Evolutionary conservation across 495 filamentous ascomycete genomes (phyloP), one percentile per base, ranked within the genome.

Genomic region (Talaromyces trachyspermus): DNA sequence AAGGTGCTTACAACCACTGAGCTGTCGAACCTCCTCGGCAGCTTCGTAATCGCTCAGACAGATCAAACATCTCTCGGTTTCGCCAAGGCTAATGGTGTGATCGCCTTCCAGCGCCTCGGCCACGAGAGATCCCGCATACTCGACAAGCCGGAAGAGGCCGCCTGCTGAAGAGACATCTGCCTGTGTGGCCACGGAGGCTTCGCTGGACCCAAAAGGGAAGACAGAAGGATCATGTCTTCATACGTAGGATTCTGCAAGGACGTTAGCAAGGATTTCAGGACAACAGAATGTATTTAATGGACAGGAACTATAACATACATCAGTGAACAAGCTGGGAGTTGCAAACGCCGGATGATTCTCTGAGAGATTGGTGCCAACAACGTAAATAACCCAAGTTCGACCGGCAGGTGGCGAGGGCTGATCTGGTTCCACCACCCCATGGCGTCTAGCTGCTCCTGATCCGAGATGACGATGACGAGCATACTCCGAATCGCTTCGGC

Each of bases 381-480:
- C 83, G 58, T 88, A 88, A 17, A 88, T 87, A 54, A 88, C 74
- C 84, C 84, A 88, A 59, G 80, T 87, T 57, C 84, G 70, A 49
- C 72, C 72, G 40, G 66, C 61, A 27, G 62, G 61, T 14, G 75
- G 68, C 26, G 72, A 52, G 12, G 71, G 60, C 37, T 76, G 67
- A 51, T 84, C 81, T 11, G 81, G 79, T 51, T 81, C 81, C 40
- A 85, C 80, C 15, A 85, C 76, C 10, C 81, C 81, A 57, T 85
- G 83, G 30, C 81, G 71, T 36, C 81, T 65, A 24, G 79, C 71
- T 14, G 80, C 71, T 40, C 81, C 81, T 27, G 80, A 78, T 2
- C 81, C 81, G 30, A 83, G 73, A 49, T 72, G 65, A 11, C 74
- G 74, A 48, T 77, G 67, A 23, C 80, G 74, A 30, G 77, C 74